Conservation (phyloP, 2,329 filamentous ascomycete genomes). For the Fusarium scirpi region DNA sequence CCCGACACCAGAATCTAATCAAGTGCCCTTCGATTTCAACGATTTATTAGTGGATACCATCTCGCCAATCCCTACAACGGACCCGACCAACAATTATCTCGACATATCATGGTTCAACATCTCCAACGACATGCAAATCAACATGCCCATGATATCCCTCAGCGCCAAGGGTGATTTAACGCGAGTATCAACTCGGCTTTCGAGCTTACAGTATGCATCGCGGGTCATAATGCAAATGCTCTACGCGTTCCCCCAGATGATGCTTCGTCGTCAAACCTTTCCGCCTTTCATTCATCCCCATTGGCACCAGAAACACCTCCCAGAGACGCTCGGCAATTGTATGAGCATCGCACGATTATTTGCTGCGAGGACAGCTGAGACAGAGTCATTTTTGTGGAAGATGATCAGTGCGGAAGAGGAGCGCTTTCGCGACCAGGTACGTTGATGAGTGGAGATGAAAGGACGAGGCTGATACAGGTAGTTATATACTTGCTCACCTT, state of each 20-base stretch:
- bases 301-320: constrained; percentile 38
- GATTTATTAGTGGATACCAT: neutral
- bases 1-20: accelerated
- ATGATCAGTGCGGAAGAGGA: constrained; percentile 43
- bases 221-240: constrained; percentile 43
- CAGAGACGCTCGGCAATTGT: constrained; percentile 43
- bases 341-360: constrained; percentile 47
- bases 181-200: constrained; percentile 18
- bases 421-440: constrained; percentile 38
- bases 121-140: neutral
- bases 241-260: constrained; percentile 49
- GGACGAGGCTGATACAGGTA: neutral
- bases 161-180: constrained; percentile 24
- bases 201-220: constrained; percentile 31
- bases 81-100: accelerated
- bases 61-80: too few relatives aligned
- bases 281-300: constrained; percentile 50
- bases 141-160: neutral
- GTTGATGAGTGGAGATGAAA: too few relatives aligned
- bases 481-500: neutral
- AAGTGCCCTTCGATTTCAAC: neutral
- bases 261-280: constrained; percentile 48
- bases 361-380: constrained; percentile 37
- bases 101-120: accelerated
- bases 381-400: constrained; percentile 46